Evolutionary conservation across 2,329 filamentous ascomycete species (phyloP), one percentile per base, ranked within the genome.

Genomic region (Venturia effusa): DNA sequence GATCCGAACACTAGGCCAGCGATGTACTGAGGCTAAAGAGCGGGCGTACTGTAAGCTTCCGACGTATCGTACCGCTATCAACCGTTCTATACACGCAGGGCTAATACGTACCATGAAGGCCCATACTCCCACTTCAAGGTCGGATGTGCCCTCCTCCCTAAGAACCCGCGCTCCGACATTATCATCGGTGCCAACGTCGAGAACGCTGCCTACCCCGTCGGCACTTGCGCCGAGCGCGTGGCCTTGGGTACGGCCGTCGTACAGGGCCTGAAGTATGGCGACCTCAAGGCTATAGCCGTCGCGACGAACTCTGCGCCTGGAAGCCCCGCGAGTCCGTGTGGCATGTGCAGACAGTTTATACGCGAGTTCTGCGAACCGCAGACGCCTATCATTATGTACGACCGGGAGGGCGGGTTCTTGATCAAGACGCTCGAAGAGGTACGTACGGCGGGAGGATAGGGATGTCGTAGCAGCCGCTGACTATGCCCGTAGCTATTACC

Each of bases 221-320:
- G 91, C n/a, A 95, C 90, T 2, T 97, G 94, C 75, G 94, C 94
- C 17, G 94, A 99, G 81, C 82, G 93, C 65, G 90, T 93, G n/a
- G 92, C 90, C 1, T 81, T 97, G 68, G 89, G 85, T 8, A 91
- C 86, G 45, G 93, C 93, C 27, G 84, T 97, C 5, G 83, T 84
- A 7, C 78, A 78, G 61, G 83, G 84, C 3, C 72, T 68, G 68
- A 55, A 57, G n/a, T 59, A 79, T 66, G 77, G 72, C 41, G 72
- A 78, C 45, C 90, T 95, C 77, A 87, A 85, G 71, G 93, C 92
- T 24, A 76, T 99, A 27, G 93, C 89, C 19, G 92, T 99, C 4
- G 84, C 89, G 7, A 95, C 92, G 6, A 89, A 97, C 73, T 88
- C 89, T 65, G 63, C 60, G 22, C 37, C 34, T 8, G 69, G 70